Evolutionary conservation across 495 filamentous ascomycete genomes (phyloP).

Genomic region (Aspergillus conjunctus): DNA sequence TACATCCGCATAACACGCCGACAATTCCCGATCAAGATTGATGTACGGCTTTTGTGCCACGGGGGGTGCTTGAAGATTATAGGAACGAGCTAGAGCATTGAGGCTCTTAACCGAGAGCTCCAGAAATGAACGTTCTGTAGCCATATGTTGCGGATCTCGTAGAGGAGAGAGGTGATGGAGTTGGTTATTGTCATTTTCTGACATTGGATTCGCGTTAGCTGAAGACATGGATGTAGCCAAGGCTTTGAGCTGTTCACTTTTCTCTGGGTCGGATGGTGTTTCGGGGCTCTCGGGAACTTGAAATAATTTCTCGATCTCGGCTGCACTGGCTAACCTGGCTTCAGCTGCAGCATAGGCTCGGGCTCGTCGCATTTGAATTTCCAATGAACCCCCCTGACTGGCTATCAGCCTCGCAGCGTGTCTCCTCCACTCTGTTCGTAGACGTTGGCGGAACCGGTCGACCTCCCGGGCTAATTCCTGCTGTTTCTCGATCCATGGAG

Average conservation of each 20-base stretch:
- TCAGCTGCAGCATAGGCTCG: slow-evolving; percentile 76
- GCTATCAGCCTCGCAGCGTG: slow-evolving; percentile 82
- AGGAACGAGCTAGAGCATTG: slow-evolving; percentile 79
- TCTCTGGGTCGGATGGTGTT: background rate
- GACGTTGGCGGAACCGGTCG: slow-evolving; percentile 66
- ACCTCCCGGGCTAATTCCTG: slow-evolving; percentile 78
- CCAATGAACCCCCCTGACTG: slow-evolving; percentile 74
- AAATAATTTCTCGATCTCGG: slow-evolving; percentile 52
- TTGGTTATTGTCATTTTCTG: slow-evolving; percentile 22
- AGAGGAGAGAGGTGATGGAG: slow-evolving; percentile 45
- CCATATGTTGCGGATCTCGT: slow-evolving; percentile 55
- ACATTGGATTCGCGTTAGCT: slow-evolving; percentile 8
- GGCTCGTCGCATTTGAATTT: slow-evolving; percentile 73
- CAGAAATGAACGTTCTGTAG: slow-evolving; percentile 74
- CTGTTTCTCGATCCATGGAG: slow-evolving; percentile 88
- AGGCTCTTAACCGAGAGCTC: slow-evolving; percentile 75
- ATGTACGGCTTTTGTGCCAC: slow-evolving; percentile 94
- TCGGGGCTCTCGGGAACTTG: slow-evolving; percentile 12
- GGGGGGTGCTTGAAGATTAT: slow-evolving; percentile 92
- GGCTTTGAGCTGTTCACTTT: background rate
- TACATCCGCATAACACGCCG: slow-evolving; percentile 78
- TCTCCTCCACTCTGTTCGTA: slow-evolving; percentile 84
- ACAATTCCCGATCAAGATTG: slow-evolving; percentile 78
- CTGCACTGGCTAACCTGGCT: slow-evolving; percentile 45
- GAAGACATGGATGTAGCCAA: background rate